These are phyloP conservation scores for Trametes hirsuta DNA, from an alignment of 1,284 basidiomycete genomes.

Conservation along the genomic window DNA sequence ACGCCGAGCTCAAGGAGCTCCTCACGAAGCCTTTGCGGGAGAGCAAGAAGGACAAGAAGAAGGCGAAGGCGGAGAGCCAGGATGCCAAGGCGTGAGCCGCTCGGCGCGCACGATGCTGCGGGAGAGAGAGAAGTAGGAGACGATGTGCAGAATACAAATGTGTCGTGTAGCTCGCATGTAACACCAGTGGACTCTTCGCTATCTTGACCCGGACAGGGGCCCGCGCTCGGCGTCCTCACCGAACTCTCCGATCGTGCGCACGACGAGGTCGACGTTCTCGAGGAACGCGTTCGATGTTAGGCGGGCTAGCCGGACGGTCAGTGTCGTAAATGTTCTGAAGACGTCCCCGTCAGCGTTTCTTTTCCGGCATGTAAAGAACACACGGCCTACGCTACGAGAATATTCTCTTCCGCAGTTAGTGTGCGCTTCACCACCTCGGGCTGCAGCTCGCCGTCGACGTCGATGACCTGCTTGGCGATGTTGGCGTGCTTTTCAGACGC, in stretches of 20 bases:
- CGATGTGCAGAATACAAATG: slow-evolving; percentile 22
- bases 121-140: slow-evolving; percentile 1
- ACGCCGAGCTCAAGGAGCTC: slow-evolving; percentile 81
- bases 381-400: slow-evolving; percentile 67
- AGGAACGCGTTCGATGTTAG: slow-evolving; percentile 83
- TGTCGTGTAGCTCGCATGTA: slow-evolving; percentile 25
- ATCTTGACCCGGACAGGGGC: slow-evolving; percentile 10
- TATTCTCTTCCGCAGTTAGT: slow-evolving; percentile 65
- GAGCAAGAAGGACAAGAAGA: slow-evolving; percentile 91
- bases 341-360: slow-evolving; percentile 11
- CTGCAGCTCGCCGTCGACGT: slow-evolving; percentile 85
- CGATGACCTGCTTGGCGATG: slow-evolving; percentile 80
- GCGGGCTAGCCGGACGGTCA: slow-evolving; percentile 83
- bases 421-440: slow-evolving; percentile 74
- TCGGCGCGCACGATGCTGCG: neutral
- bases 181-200: slow-evolving; percentile 18
- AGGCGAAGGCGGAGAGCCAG: slow-evolving; percentile 56
- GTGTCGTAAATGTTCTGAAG: slow-evolving; percentile 68
- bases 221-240: slow-evolving; percentile 54
- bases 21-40: slow-evolving; percentile 84
- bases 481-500: slow-evolving; percentile 69
- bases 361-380: neutral
- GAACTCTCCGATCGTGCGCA: slow-evolving; percentile 82
- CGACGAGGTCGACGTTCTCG: slow-evolving; percentile 84
- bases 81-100: slow-evolving; percentile 29